Evolutionary conservation across 192 early-diverging fungal species (phyloP).

Genomic region (Diversispora epigaea): DNA sequence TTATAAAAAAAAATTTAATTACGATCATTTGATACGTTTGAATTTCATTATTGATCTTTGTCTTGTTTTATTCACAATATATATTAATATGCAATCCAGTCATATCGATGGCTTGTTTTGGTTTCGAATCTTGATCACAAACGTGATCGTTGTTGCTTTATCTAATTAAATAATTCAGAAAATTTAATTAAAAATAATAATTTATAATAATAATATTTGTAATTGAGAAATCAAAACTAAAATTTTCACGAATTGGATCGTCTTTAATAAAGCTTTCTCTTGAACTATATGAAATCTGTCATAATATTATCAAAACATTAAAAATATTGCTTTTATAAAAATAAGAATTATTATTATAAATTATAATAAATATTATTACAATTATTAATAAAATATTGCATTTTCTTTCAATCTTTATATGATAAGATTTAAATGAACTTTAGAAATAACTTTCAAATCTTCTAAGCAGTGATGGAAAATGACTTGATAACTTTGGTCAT

Average conservation of each 20-base stretch:
- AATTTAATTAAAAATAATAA: too few species aligned
- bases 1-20: neutral
- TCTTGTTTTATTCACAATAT: neutral
- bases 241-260: constrained; percentile 7
- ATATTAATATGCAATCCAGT: neutral
- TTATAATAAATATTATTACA: too few species aligned
- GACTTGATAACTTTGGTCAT: too few species aligned
- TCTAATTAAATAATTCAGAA: neutral
- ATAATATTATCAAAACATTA: too few species aligned
- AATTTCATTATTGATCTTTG: neutral
- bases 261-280: neutral
- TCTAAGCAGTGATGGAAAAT: too few species aligned
- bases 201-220: neutral
- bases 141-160: neutral
- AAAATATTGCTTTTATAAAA: too few species aligned
- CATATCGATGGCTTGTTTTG: constrained; percentile 3
- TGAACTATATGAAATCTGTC: constrained; percentile 7
- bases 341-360: too few species aligned
- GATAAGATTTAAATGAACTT: neutral
- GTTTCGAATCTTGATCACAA: neutral
- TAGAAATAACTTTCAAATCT: constrained; percentile 9
- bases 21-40: neutral
- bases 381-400: too few species aligned
- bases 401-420: constrained; percentile 5
- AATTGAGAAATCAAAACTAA: neutral